Base-by-base conservation (phyloP, 306 rosid genomes). In the Quercus glauca region DNA sequence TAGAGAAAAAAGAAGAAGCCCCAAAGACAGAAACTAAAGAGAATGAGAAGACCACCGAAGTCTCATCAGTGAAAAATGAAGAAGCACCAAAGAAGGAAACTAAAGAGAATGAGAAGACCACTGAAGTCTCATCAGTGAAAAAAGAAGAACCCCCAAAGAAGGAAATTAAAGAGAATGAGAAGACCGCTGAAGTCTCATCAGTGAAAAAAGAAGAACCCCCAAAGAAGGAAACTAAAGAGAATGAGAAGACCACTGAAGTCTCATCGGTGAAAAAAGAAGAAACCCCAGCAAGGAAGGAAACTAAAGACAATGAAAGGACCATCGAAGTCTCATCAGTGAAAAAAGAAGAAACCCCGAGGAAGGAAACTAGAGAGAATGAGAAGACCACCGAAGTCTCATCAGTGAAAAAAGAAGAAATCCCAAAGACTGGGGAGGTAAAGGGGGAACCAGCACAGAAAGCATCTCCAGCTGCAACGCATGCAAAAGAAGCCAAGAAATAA, bases 301-400 rank as follows among this genome's bases (percentile, higher is more conserved):
- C 10, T 19, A n/a, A 23, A 18, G 23, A 56, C 3, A 49, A 70
- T 21, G 71, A 69, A 12, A 71, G 43, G 45, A 60, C 26, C 13
- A 20, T 7, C 25, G 43, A n/a, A 41, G 60, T 35, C 41, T 35
- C 41, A 35, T 35, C 28, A 11, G 20, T 9, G 43, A 33, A 35
- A 31, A 69, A 81, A 71, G 33, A 19, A 49, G 49, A 52, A 81
- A 53, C 53, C 53, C 65, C 80, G 17, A 52, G 69, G 28, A 20
- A 58, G 59, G 59, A 12, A 23, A 18, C 11, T 6, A 51, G 60
- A 20, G 61, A 45, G 72, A 59, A 28, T 11, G 84, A 75, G 28
- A 72, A 57, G 59, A 61, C 28, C 13, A 21, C 17, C n/a, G 49
- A 8, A 43, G 61, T 10, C 15, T 10, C 53, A 10, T 49, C 31